Evolutionary conservation across 169 alveolate species (phyloP).

Genomic region (Plasmodium coatneyi): DNA sequence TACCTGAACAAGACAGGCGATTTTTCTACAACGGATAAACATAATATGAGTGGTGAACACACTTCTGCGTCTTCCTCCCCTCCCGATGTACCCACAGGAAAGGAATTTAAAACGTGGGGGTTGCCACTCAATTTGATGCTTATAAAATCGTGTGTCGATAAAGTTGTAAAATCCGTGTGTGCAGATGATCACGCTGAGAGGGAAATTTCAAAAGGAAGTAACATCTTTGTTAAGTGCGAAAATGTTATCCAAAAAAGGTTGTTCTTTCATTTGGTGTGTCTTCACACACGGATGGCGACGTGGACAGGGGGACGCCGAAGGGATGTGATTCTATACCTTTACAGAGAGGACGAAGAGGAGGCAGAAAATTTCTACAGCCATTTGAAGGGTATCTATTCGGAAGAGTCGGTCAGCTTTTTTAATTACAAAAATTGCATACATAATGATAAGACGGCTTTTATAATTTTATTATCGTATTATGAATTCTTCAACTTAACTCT

Average conservation of each 20-base stretch:
- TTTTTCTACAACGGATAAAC: not conserved
- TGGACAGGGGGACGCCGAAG: not conserved
- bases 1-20: not conserved
- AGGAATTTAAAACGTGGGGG: not conserved
- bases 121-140: slow-evolving; percentile 11
- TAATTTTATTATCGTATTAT: slow-evolving; percentile 43
- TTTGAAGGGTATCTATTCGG: slow-evolving; percentile 24
- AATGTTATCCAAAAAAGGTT: slow-evolving; percentile 21
- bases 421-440: slow-evolving; percentile 48
- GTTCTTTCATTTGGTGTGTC: slow-evolving; percentile 53
- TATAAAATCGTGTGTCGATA: slow-evolving; percentile 15
- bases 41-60: not conserved
- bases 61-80: not conserved
- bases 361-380: slow-evolving; percentile 37
- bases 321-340: slow-evolving; percentile 16
- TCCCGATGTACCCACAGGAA: not conserved
- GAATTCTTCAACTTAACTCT: slow-evolving; percentile 37
- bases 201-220: not conserved
- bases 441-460: slow-evolving; percentile 19
- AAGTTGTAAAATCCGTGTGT: not conserved
- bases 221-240: slow-evolving; percentile 44
- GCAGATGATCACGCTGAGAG: not conserved
- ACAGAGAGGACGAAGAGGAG: slow-evolving; percentile 27
- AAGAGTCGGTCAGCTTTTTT: slow-evolving; percentile 29
- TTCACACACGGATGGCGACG: not conserved